Percentiles rank a stretch among this genome's conserved stretches.
Conservation (phyloP, 768 basidiomycete genomes). For the Sporobolomyces roseus region DNA sequence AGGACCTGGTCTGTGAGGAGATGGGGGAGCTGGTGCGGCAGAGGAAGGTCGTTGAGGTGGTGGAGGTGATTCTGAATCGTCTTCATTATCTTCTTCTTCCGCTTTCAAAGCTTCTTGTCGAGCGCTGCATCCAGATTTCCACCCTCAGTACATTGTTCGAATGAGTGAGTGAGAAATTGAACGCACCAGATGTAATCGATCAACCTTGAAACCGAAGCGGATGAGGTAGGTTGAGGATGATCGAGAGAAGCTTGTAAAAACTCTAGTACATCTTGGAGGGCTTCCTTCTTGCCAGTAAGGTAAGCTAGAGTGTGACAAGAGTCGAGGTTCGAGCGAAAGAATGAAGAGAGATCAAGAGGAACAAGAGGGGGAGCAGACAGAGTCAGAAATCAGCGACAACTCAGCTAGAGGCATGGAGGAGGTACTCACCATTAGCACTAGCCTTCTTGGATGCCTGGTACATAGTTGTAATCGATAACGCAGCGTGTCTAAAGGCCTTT, state of each 20-base stretch:
- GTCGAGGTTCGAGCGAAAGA: background rate
- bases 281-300: constrained; percentile 38
- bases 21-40: constrained; percentile 17
- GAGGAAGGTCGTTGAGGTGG: constrained; percentile 19
- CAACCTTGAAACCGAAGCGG: constrained; percentile 7
- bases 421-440: constrained; percentile 24
- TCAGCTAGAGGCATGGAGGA: background rate
- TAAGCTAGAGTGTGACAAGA: constrained; percentile 12
- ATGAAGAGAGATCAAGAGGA: background rate
- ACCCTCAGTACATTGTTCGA: background rate
- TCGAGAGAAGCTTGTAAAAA: constrained; percentile 38
- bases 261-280: constrained; percentile 40
- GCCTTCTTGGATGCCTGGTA: constrained; percentile 39
- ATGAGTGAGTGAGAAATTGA: background rate
- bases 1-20: constrained; percentile 19
- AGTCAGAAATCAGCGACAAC: background rate
- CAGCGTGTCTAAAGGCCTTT: constrained; percentile 24
- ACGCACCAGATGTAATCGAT: constrained; percentile 41
- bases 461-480: constrained; percentile 29
- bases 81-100: constrained; percentile 37
- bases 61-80: constrained; percentile 19
- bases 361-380: background rate
- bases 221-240: constrained; percentile 25
- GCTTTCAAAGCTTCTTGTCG: constrained; percentile 37
- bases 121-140: constrained; percentile 13